Conservation (phyloP, 2,329 filamentous ascomycete genomes). For the Hirsutella rhossiliensis region DNA sequence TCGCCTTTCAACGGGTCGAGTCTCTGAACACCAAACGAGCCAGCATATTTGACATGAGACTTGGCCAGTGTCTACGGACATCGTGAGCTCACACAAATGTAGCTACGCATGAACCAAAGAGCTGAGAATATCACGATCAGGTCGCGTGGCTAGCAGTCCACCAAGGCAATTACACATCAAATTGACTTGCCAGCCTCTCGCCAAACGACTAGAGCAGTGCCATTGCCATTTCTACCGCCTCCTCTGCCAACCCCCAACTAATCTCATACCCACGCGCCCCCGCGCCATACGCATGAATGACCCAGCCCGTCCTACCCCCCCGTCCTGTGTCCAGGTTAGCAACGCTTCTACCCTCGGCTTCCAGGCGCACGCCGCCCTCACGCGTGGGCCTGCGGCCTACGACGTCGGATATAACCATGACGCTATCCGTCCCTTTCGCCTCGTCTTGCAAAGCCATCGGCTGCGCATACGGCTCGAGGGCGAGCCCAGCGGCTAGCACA, state of each 20-base stretch:
- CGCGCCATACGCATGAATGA: slow-evolving; percentile 44
- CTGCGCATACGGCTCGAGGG: slow-evolving; percentile 15
- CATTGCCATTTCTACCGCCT: slow-evolving; percentile 20
- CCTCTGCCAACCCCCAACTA: slow-evolving; percentile 44
- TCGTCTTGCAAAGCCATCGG: neutral
- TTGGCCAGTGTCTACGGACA: too few species aligned
- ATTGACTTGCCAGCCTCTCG: too few species aligned
- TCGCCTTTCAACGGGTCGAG: too few species aligned
- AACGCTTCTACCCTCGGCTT: slow-evolving; percentile 26
- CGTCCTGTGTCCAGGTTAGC: neutral
- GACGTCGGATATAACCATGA: slow-evolving; percentile 26
- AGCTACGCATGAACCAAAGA: too few species aligned
- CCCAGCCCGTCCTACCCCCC: neutral
- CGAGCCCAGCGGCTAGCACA: slow-evolving; percentile 27
- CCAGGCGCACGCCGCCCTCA: slow-evolving; percentile 36
- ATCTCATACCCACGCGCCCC: slow-evolving; percentile 47
- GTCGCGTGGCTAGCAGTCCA: too few species aligned
- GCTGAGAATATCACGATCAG: too few species aligned
- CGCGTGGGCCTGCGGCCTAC: slow-evolving; percentile 32
- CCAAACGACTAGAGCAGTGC: slow-evolving; percentile 2
- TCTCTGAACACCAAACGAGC: too few species aligned
- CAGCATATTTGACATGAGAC: too few species aligned
- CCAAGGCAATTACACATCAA: too few species aligned
- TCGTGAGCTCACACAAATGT: too few species aligned
- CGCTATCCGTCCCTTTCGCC: slow-evolving; percentile 9